Conservation (phyloP, 352 stramenopile species). For the Phytophthora idaei region DNA sequence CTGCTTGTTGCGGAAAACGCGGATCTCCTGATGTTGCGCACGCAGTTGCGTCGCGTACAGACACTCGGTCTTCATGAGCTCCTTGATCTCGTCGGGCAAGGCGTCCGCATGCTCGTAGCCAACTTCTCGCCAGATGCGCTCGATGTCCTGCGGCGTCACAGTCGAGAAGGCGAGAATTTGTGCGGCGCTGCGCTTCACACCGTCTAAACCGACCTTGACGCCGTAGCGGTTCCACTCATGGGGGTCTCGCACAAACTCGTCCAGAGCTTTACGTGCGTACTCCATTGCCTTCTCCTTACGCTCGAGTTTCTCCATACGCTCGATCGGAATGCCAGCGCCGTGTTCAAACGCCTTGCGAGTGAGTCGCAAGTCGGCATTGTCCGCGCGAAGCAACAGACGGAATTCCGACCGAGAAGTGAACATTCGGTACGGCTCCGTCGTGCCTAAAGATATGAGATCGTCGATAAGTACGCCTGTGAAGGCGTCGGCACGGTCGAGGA, state of each 20-base stretch:
- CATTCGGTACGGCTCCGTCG: constrained; percentile 98
- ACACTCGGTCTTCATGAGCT: constrained; percentile 84
- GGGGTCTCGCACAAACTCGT: constrained; percentile 66
- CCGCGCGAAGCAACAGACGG: constrained; percentile 82
- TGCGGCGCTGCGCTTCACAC: constrained; percentile 78
- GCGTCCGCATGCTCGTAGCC: constrained; percentile 61
- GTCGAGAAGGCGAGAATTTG: constrained; percentile 77
- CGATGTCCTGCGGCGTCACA: constrained; percentile 61
- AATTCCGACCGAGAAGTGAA: constrained; percentile 98
- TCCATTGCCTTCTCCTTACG: constrained; percentile 84
- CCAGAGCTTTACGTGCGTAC: constrained; percentile 53
- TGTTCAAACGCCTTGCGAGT: constrained; percentile 92
- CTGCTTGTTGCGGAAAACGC: constrained; percentile 94
- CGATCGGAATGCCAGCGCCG: constrained; percentile 67
- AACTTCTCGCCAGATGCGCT: constrained; percentile 58
- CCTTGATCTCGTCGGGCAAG: constrained; percentile 44
- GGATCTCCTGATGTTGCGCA: constrained; percentile 96
- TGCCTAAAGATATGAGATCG: constrained; percentile 97
- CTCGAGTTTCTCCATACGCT: constrained; percentile 83
- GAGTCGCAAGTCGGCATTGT: constrained; percentile 98
- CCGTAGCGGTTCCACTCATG: constrained; percentile 88
- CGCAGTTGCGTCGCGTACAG: constrained; percentile 95
- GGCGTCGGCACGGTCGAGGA: constrained; percentile 93
- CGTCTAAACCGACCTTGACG: constrained; percentile 76
- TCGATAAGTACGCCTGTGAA: constrained; percentile 99